Percentiles rank a stretch among this genome's conserved stretches.
These are phyloP conservation scores for Clitoria ternatea DNA, from an alignment of 306 rosid genomes.

Conservation along the genomic window DNA sequence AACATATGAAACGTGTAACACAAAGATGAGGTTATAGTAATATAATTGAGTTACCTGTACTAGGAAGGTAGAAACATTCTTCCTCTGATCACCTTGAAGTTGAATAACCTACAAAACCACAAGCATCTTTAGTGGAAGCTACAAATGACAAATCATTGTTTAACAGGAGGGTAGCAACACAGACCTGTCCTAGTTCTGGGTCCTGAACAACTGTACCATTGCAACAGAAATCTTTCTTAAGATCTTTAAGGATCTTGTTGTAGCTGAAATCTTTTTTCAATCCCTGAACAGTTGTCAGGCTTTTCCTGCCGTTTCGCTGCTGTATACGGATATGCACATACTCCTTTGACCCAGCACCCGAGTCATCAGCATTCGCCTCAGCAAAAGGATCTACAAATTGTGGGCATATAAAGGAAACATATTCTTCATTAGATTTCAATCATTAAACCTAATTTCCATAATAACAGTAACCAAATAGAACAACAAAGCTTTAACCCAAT, in stretches of 20 bases:
- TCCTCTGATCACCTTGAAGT: constrained; percentile 92
- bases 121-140: constrained; percentile 7
- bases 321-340: constrained; percentile 89
- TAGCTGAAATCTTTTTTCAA: constrained; percentile 91
- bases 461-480: neutral
- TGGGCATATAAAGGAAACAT: neutral
- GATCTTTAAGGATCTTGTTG: constrained; percentile 84
- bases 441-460: neutral
- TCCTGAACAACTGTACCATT: constrained; percentile 96
- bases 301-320: constrained; percentile 90
- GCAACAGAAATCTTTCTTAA: constrained; percentile 85
- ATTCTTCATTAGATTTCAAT: neutral
- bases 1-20: neutral
- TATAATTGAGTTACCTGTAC: constrained; percentile 82
- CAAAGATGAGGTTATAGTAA: neutral
- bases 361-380: constrained; percentile 73
- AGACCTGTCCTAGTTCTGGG: constrained; percentile 88
- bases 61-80: constrained; percentile 56
- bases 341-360: constrained; percentile 89
- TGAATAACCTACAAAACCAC: constrained; percentile 68
- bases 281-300: constrained; percentile 92
- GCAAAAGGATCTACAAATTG: constrained; percentile 80
- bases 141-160: neutral
- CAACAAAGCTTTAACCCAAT: neutral
- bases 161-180: neutral